These are phyloP conservation scores for Paecilomyces sp. DNA, from an alignment of 2,329 filamentous ascomycete genomes.

Conservation along the genomic window DNA sequence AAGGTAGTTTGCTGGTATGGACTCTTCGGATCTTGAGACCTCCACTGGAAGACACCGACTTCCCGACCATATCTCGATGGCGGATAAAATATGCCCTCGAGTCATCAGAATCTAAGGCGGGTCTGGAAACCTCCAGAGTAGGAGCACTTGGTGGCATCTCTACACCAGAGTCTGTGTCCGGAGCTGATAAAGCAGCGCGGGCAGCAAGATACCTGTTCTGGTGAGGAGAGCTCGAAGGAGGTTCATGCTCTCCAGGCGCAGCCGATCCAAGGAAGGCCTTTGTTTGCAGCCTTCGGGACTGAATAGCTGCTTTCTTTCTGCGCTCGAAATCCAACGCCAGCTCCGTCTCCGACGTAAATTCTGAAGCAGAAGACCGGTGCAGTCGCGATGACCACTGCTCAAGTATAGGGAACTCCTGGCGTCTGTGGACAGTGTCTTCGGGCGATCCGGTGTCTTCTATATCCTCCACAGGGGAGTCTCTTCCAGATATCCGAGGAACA, in stretches of 20 bases:
- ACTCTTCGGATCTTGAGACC: conserved; percentile 9
- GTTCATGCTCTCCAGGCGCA: conserved; percentile 2
- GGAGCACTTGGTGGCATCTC: neutral
- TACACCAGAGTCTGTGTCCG: neutral
- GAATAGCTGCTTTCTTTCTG: conserved; percentile 27
- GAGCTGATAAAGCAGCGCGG: conserved; percentile 14
- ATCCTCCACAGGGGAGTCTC: neutral
- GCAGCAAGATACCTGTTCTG: conserved; percentile 24
- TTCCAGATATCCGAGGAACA: neutral
- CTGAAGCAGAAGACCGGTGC: conserved; percentile 9
- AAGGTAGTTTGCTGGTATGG: conserved; percentile 17
- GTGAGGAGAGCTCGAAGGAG: conserved; percentile 18
- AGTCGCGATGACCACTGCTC: conserved; percentile 17
- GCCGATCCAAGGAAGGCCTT: conserved; percentile 2
- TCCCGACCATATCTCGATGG: conserved; percentile 4
- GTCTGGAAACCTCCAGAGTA: neutral
- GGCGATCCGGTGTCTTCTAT: neutral
- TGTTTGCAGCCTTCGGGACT: conserved; percentile 15
- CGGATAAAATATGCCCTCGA: conserved; percentile 25
- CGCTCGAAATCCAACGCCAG: conserved; percentile 32
- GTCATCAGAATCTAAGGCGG: conserved; percentile 15
- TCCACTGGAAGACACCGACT: neutral
- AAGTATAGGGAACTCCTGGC: conserved; percentile 13
- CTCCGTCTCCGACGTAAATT: conserved; percentile 13
- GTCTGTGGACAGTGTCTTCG: conserved; percentile 1